Evolutionary conservation across 2,329 filamentous ascomycete species (phyloP), one percentile per base, ranked within the genome.

Genomic region (Colletotrichum somersetense): DNA sequence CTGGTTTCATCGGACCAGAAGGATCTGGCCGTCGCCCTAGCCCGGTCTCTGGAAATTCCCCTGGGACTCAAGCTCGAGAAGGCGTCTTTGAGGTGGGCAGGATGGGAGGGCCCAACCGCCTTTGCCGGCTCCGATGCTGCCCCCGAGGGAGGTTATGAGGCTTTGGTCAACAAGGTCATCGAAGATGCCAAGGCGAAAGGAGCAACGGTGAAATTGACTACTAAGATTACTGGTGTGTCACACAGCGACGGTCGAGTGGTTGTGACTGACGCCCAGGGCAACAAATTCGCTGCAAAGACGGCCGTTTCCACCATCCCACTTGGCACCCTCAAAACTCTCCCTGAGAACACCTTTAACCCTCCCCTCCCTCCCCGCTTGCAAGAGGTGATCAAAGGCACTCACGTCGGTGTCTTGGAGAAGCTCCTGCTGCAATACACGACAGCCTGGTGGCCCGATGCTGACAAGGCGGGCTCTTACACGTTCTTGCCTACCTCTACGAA

Each of bases 381-480:
- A 38, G 61, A 70, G 55, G 61, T 46, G 5, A 72, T 72, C 46
- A 65, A 65, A 48, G 66, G 66, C 53, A 72, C 70, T 26, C 70
- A 72, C 12, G 70, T 72, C 11, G 70, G 70, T 12, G 66, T 72
- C 11, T 42, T 72, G 16, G 70, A 70, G 66, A 72, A 72, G 59
- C 61, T 72, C 42, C 66, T 72, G 40, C 66, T 72, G 16, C 70
- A 72, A 14, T 72, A 72, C 48, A 55, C 66, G 14, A 56, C 53
- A 16, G 55, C 70, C n/a, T 72, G 70, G 70, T 72, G 70, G 70
- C 70, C 70, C 30, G 70, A 72, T 33, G 70, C 70, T 48, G 66
- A 72, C 26, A 65, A 59, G 46, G 59, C 70, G 11, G 66, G 66
- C 23, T 69, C 66, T 20, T 72, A 61, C 42, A 70, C 70, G n/a